Evolutionary conservation across 2,329 filamentous ascomycete genomes (phyloP), one percentile per base, ranked within the genome.

Genomic region (Penicillium janthinellum): DNA sequence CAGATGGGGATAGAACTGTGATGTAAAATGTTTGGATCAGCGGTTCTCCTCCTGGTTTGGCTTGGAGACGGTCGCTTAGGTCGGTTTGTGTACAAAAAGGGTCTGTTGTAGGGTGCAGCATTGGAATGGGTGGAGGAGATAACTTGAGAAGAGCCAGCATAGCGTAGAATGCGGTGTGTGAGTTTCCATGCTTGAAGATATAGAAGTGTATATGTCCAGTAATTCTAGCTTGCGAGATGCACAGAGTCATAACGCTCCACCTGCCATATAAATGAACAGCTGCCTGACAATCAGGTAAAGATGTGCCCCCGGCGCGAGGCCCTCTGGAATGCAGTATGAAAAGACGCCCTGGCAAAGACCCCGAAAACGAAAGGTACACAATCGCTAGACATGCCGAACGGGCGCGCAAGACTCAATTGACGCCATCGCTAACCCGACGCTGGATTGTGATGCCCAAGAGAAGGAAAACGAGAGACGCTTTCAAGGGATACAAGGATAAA

Each of bases 301-400:
- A 38, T 17, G 35, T 50, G 22, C 28, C 28, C 37, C 44, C 34
- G 38, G 28, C 48, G 11, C 3, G 55, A 31, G 54, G 31, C 39
- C 52, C 42, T 44, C 51, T 44, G 57, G 44, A 58, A 66, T 64
- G 57, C 41, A 48, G 59, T 60, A 63, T 53, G 41, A 44, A 48
- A 64, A 54, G 53, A 62, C 38, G 59, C 59, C 35, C 34, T 34
- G 7, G 35, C 42, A 58, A 17, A 53, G 38, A 37, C 51, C 58
- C 44, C 37, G 35, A 50, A 50, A 50, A 54, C 55, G 22, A 44
- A 55, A 57, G 17, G 53, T 14, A 57, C 47, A 59, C 31, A n/a
- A 65, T 62, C 62, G 65, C 64, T 67, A 60, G 60, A 67, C 34
- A 61, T 50, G 38, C 48, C 48, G 54, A 56, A 56, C 41, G 11